Base-by-base conservation (phyloP, 1,284 basidiomycete genomes). In the Ceratobasidium sp. region DNA sequence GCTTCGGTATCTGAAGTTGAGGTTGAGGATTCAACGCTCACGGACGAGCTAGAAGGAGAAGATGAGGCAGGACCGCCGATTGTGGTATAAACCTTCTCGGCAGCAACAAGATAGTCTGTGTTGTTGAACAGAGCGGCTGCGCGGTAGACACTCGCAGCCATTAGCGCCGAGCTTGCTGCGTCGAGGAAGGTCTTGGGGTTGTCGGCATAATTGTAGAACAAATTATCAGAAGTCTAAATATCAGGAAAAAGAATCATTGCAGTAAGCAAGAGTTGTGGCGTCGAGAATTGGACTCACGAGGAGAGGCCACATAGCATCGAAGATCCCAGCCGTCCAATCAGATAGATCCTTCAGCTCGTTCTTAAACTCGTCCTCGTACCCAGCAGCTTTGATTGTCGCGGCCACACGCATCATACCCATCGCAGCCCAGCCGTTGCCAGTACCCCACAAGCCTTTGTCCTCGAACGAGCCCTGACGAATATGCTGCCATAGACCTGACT, bases 201-300 rank as follows among this genome's bases (percentile, higher is more conserved):
- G 83, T 92, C 90, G 23, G 91, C 89, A 83, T 97, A 96, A 85
- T 97, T 97, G 64, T 87, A 87, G 82, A 96, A 91, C 7, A 95
- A 85, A 50, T 69, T n/a, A 13, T 44, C 33, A 62, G 74, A 78
- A 52, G 61, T 40, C 23, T 65, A 57, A 28, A n/a, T 40, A 56
- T 54, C 17, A 82, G 83, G 44, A 76, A 54, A 61, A 77, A 23
- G 62, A 26, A 40, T 50, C 17, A 20, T 5, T 10, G 10, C 26
- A 44, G 7, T 38, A 28, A n/a, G 33, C 28, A 44, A 62, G 2
- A 23, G 20, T 26, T 33, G 17, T 9, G n/a, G 23, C n/a, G n/a
- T 7, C 33, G 52, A 38, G 4, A 33, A n/a, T 28, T 12, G 23
- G 26, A 77, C 81, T 64, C 40, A 87, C 91, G 4, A 91, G 85